Base-by-base conservation (phyloP, 306 rosid genomes). In the Trifolium repens region DNA sequence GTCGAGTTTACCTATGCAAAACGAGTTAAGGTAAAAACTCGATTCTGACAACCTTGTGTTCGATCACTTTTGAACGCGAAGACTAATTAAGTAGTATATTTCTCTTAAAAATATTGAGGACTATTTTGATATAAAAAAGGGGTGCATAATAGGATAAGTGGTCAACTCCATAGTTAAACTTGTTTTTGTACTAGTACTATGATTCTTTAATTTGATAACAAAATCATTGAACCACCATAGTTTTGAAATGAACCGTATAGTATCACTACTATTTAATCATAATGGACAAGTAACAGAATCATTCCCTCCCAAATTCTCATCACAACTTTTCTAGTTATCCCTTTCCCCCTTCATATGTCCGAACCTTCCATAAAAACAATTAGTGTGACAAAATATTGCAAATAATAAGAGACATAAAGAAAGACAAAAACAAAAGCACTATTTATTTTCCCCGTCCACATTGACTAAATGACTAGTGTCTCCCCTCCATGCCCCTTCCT, bases 381-480 rank as follows among this genome's bases (percentile, higher is more conserved):
- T 12, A 37, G 53, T 40, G 60, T 46, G 14, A 4, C 55, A 70
- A 78, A 62, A 79, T 44, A 79, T 70, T 34, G 47, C 40, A 37
- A 37, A 22, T 11, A 53, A 9, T 26, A 43, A 74, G 76, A 14
- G 84, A 75, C 54, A 81, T 50, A 75, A 53, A 13, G 24, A 69
- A 17, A 40, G 43, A 2, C 22, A 7, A 5, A 64, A 52, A 52
- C 44, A 65, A 46, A 46, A 44, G n/a, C 53, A 9, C 64, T 55
- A 12, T 68, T 32, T 32, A 60, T 5, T 5, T 40, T 17, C 58
- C 9, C 27, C 73, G 1, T 55, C 61, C 71, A 74, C 42, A 3
- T 64, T 32, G 35, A 32, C 35, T 4, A 32, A 4, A 4, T 83
- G 50, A 74, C 61, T 63, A 39, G 58, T 53, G 30, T 47, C 32